Conservation (phyloP, 306 rosid genomes). For the Sindora glabra region DNA sequence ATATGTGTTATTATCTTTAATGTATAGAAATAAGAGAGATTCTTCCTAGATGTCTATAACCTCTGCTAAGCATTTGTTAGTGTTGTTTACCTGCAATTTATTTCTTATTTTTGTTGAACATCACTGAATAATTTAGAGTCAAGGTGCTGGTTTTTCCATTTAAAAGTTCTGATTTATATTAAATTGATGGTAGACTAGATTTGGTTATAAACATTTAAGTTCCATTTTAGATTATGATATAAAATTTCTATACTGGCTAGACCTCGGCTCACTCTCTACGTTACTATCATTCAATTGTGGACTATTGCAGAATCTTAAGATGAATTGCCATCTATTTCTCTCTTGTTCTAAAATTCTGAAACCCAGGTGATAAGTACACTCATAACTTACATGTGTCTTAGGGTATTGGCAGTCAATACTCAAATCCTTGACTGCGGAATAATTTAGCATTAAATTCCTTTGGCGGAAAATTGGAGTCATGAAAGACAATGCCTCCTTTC, state of each 20-base stretch:
- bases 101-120: neutral
- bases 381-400: neutral
- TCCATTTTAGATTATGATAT: neutral
- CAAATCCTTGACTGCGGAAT: constrained; percentile 26
- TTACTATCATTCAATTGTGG: neutral
- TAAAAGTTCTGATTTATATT: neutral
- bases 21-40: neutral
- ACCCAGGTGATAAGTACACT: no score
- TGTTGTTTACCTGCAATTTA: neutral
- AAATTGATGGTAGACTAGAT: neutral
- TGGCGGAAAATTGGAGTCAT: constrained; percentile 25
- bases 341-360: no score
- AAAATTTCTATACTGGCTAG: no score
- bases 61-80: neutral
- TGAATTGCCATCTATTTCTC: neutral
- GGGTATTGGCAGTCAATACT: constrained; percentile 13
- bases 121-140: neutral
- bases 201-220: neutral
- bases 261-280: no score
- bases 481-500: constrained; percentile 53
- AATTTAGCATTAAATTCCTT: constrained; percentile 8
- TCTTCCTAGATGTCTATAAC: neutral
- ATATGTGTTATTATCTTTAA: neutral
- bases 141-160: neutral
- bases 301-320: neutral